These are phyloP conservation scores for Pachysandra terminalis DNA, from an alignment of 164 flowering plant genomes.

Conservation along the genomic window DNA sequence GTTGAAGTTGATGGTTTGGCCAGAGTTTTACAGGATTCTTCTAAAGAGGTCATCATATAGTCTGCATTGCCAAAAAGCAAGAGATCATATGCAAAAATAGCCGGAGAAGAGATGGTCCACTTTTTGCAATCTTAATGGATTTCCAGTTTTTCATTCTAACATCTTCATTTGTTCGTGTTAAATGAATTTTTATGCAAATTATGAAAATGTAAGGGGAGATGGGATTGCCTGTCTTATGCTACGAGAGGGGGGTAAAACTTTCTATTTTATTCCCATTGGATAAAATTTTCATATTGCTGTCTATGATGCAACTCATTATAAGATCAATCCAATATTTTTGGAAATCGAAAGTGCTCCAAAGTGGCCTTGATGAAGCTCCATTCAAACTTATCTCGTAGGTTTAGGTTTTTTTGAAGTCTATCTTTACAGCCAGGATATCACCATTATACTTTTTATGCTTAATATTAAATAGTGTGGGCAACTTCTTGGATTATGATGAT, in stretches of 20 bases:
- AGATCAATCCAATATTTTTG: no score
- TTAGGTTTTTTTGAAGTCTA: not conserved
- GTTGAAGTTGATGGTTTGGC: not conserved
- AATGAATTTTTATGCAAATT: no score
- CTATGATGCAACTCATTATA: no score
- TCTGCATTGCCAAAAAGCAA: not conserved
- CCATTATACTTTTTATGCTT: not conserved
- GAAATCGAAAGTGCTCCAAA: no score
- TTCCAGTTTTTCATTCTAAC: not conserved
- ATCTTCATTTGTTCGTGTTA: not conserved
- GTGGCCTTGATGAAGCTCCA: no score
- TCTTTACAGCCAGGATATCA: no score
- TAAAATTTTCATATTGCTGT: no score
- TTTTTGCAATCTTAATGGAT: not conserved
- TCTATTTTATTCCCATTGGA: no score
- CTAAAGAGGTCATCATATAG: not conserved
- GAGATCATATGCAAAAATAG: not conserved
- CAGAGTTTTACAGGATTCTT: not conserved
- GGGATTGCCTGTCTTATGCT: not conserved
- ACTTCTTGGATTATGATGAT: not conserved
- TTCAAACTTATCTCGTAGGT: no score
- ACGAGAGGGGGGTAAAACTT: not conserved
- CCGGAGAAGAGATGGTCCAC: not conserved
- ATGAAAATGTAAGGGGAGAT: not conserved
- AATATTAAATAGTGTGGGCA: not conserved